phyloP scores from a whole-genome alignment of 2,329 filamentous ascomycete genomes.

The Arthrobotrys megalospora region DNA sequence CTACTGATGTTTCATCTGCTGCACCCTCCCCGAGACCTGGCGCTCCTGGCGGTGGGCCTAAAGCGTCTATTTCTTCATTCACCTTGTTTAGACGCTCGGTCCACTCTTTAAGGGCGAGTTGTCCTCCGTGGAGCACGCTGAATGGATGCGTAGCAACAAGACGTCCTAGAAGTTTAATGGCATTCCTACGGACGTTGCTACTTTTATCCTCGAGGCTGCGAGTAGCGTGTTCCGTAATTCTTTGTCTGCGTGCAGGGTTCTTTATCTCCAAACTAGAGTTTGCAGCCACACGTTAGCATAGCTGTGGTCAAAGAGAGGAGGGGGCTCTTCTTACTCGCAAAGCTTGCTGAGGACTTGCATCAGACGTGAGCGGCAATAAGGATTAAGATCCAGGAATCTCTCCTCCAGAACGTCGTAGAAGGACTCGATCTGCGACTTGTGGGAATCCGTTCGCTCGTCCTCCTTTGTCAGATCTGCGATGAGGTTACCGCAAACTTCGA shows the following conservation, averaged over 20 bases:
- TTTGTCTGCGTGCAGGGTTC: conserved; percentile 91
- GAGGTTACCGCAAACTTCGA: conserved; percentile 97
- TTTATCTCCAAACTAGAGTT: conserved; percentile 81
- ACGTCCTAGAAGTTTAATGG: conserved; percentile 89
- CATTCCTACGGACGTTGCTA: conserved; percentile 94
- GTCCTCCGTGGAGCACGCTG: conserved; percentile 88
- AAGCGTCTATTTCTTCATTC: conserved; percentile 82
- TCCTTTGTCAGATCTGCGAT: conserved; percentile 91
- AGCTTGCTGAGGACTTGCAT: conserved; percentile 88
- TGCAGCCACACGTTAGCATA: background rate
- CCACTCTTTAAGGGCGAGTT: conserved; percentile 89
- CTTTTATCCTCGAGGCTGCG: conserved; percentile 97
- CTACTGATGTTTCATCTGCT: conserved; percentile 77
- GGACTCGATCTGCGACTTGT: conserved; percentile 93
- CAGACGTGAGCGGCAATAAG: conserved; percentile 90
- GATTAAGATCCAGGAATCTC: conserved; percentile 95
- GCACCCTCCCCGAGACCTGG: conserved; percentile 79
- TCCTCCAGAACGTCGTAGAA: conserved; percentile 98
- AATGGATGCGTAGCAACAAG: conserved; percentile 96
- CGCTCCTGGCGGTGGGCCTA: conserved; percentile 82
- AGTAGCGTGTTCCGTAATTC: conserved; percentile 86
- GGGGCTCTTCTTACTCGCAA: conserved; percentile 75
- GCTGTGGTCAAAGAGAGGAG: background rate
- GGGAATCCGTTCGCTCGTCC: conserved; percentile 85
- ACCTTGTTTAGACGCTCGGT: conserved; percentile 83